Evolutionary conservation across 2,329 filamentous ascomycete species (phyloP), one percentile per base, ranked within the genome.

Genomic region (Apiospora rasikravindrae): DNA sequence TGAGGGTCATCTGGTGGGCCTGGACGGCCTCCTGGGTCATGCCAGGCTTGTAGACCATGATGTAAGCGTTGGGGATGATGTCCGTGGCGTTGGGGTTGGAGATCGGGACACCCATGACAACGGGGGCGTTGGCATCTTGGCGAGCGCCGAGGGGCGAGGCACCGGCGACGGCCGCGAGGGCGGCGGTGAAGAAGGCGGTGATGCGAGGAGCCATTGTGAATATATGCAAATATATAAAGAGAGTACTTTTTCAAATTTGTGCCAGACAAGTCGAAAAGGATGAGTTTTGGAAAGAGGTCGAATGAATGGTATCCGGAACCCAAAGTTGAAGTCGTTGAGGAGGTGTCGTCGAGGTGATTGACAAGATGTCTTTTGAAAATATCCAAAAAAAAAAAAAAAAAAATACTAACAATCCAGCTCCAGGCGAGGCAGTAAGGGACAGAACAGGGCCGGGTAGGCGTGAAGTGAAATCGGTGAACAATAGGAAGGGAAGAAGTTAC

Each of bases 41-140:
- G 42, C 33, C 53, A 74, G 83, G 84, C 80, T 91, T 89, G 84
- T 91, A 92, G 72, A 92, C 89, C 71, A 92, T 89, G 74, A 92
- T 91, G 81, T 90, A 92, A 68, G 85, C 83, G 82, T 88, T 86
- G 47, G 87, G 82, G 67, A 91, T 86, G 72, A 87, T 80, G 76
- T 89, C 82, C 13, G 75, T 75, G 71, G 84, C 85, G 44, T 84
- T 80, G 2, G 84, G 79, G 78, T 90, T 91, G 76, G 81, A 80
- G 76, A 91, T 80, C 75, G 86, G 84, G 19, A 88, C 77, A 49
- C 83, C 83, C 40, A 29, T 44, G 24, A 68, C 40, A 44, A 86
- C 74, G 71, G 81, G 80, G 71, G 33, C 11, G 47, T 47, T 44
- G 68, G 44, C 68, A 7, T 67, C 44, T 24, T 33, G 67, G 16